Base-by-base conservation (phyloP, 192 early-diverging fungal genomes). In the Coemansia sp. region DNA sequence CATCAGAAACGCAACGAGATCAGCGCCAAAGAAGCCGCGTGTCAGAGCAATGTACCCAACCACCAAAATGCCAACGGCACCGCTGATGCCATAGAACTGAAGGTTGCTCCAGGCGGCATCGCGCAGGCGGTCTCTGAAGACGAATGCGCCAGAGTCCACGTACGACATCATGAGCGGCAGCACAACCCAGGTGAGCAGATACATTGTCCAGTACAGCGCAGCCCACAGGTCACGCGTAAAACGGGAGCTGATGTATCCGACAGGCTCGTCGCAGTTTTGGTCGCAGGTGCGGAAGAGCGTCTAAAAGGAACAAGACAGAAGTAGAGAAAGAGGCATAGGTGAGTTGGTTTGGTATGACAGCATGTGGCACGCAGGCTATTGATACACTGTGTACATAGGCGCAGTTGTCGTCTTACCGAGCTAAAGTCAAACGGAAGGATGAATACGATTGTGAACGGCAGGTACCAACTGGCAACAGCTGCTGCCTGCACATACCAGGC, bases 371-470 rank as follows among this genome's bases (percentile, higher is more conserved):
- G 32, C 32, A 32, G 1, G 49, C 49, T 9, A 9, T 45, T 9
- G 44, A 9, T 8, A 15, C 44, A 45, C 13, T 45, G 5, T 45
- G 44, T 5, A 45, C 44, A 45, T 9, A 45, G 44, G 32, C 32
- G 32, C 32, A 32, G 32, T 32, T 19, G 61, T 61, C 57, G 19
- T 21, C 66, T 75, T 81, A 83, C 80, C 65, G 92, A 93, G 50
- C 92, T 88, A 26, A 97, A 85, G 79, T 96, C 96, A 47, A 98
- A 83, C 3, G 95, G 94, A 45, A 98, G 84, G 21, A 98, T 88
- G 37, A 98, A 78, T 12, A 95, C 87, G 63, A 97, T 94, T 68
- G 93, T 89, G 82, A 98, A 94, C 9, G 96, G 93, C 64, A 95
- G 89, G 70, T 91, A 92, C 92, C 92, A 97, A 48, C 92, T 90